Base-by-base conservation (phyloP, 2,329 filamentous ascomycete genomes). In the Fusarium pseudonygamai region DNA sequence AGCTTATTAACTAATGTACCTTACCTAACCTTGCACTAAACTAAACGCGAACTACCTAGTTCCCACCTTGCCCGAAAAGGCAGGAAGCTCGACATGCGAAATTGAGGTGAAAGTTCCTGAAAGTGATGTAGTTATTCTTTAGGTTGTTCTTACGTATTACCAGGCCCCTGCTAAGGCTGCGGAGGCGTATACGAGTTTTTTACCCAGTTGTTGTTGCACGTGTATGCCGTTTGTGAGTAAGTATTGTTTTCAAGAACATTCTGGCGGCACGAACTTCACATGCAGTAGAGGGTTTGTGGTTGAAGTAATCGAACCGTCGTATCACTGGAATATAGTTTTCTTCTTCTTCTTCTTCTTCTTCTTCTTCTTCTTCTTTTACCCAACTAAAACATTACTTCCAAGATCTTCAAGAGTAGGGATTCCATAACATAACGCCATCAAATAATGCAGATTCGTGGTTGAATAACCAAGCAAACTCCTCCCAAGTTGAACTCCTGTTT, bases 401-500 rank as follows among this genome's bases (percentile, higher is more conserved):
- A 42, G 16, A 49, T 34, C 39, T 40, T 64, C 45, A 39, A 60
- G 71, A 73, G 71, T 74, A 59, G 71, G 52, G 71, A 68, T 73
- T 64, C 24, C 30, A 18, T 58, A 16, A 52, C 22, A 37, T 57
- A 40, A 36, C 37, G 32, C 57, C 58, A 67, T 47, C 24, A 50
- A 52, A 46, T 69, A 52, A 46, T 69, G 9, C 32, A 28, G 39
- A 53, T 20, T n/a, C 40, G 37, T 40, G 45, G 34, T 24, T 24
- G 16, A 64, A 43, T 11, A 26, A 34, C n/a, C 32, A 20, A 22
- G 46, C 28, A 47, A 53, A 53, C 43, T 64, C 47, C 58, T 42
- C 47, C 24, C 50, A 16, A 32, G 47, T 26, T 60, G 22, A 40
- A 71, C 56, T 57, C 62, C 62, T 64, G 22, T 43, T 64, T 47